These are phyloP conservation scores for Brasenia schreberi DNA, from an alignment of 164 flowering plant genomes.

Conservation along the genomic window DNA sequence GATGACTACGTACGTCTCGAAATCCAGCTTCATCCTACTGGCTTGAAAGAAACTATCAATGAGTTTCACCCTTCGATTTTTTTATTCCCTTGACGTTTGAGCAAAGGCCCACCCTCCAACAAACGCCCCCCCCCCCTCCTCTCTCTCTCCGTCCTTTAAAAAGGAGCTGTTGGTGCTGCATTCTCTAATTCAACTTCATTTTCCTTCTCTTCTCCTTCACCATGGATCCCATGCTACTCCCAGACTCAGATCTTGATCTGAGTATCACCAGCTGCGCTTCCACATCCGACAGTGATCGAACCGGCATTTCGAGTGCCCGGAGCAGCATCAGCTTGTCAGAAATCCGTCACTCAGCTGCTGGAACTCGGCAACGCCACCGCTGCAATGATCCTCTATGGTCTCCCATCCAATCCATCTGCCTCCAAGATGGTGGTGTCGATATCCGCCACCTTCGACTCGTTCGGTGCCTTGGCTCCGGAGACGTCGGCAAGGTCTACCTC, in stretches of 20 bases:
- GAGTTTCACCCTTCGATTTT: background rate
- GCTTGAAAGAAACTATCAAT: background rate
- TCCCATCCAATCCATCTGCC: slow-evolving; percentile 37
- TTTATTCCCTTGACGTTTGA: background rate
- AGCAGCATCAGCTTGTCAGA: slow-evolving; percentile 69
- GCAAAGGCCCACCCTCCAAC: background rate
- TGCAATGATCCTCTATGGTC: slow-evolving; percentile 56
- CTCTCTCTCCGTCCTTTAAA: background rate
- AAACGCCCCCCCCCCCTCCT: background rate
- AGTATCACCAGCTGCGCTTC: slow-evolving; percentile 36
- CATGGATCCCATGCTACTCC: background rate
- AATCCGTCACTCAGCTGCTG: slow-evolving; percentile 2
- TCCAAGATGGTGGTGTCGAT: slow-evolving; percentile 46
- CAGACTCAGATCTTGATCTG: slow-evolving; percentile 44
- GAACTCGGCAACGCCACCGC: slow-evolving; percentile 27
- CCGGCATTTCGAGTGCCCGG: slow-evolving; percentile 50
- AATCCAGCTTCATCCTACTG: background rate
- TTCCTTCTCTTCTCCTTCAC: background rate
- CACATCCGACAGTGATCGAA: slow-evolving; percentile 23
- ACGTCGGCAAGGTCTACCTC: slow-evolving; percentile 68
- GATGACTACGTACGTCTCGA: too few species aligned
- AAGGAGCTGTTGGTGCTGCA: background rate
- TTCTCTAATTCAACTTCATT: background rate
- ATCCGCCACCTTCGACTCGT: slow-evolving; percentile 65
- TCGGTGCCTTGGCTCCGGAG: slow-evolving; percentile 66